Evolutionary conservation across 495 filamentous ascomycete genomes (phyloP), one percentile per base, ranked within the genome.

Genomic region (Glarea lozoyensis): DNA sequence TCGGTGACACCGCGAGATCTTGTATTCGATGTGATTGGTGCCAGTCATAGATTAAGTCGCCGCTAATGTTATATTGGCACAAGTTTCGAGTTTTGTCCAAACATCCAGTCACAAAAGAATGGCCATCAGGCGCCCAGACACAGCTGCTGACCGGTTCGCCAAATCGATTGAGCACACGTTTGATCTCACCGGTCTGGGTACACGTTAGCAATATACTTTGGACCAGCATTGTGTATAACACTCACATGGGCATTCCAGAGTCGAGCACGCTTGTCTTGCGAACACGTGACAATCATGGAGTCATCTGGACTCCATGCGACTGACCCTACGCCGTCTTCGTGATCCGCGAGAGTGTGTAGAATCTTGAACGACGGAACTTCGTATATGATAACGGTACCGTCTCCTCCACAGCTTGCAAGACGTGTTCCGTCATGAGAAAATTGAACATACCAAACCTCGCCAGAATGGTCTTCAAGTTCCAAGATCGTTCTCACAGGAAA

Each of bases 281-380:
- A 80, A 56, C 89, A 94, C 13, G 79, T 88, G 23, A 95, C 78
- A 2, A 99, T 64, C 55, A 82, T 85, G 1, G 73, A 70, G 59
- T 93, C 85, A 65, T 97, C 88, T 4, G 88, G 89, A 60, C 87
- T 94, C 92, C 92, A 99, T 3, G 84, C 69, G 2, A 92, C 61
- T 50, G 88, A 83, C 31, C 79, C 75, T 27, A 96, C 79, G 6
- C 79, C 75, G 2, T 68, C 65, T 2, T 71, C 66, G 53, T 88
- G 83, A 4, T 81, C 79, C 7, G 60, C 61, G 9, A 95, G 63
- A 37, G 52, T 72, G 46, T 86, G 76, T 13, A 86, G 52, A 2
- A 82, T 64, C 13, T 77, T 61, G 46, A 87, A 94, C 9, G 54
- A 45, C 12, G 62, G 66, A 4, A 87, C 85, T 39, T 93, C 81